phyloP scores from a whole-genome alignment of 2,329 filamentous ascomycete genomes.

The Phaeophleospora eucalypticola region DNA sequence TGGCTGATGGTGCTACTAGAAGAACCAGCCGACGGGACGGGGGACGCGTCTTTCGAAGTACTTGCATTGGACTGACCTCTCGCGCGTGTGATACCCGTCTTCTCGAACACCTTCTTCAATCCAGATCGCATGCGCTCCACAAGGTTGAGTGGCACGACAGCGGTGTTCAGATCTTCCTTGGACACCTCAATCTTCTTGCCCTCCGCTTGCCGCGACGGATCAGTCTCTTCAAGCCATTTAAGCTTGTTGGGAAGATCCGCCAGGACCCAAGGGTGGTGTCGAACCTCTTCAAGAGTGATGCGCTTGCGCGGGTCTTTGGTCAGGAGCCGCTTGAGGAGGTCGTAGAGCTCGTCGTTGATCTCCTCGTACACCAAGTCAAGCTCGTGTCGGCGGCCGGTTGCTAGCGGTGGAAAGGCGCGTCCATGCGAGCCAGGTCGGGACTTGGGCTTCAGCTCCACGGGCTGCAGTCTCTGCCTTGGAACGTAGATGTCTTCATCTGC shows the following conservation, averaged over 20 bases:
- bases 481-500: constrained; percentile 91
- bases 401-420: constrained; percentile 42
- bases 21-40: constrained; percentile 49
- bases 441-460: constrained; percentile 51
- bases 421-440: constrained; percentile 45
- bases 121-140: constrained; percentile 74
- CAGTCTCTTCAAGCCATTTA: constrained; percentile 90
- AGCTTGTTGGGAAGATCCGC: constrained; percentile 69
- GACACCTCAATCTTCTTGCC: constrained; percentile 90
- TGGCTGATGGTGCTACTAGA: constrained; percentile 54
- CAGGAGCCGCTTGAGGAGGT: constrained; percentile 75
- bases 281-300: constrained; percentile 86
- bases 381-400: constrained; percentile 67
- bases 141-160: constrained; percentile 84
- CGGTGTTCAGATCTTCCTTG: constrained; percentile 80
- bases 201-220: constrained; percentile 71
- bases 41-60: constrained; percentile 53
- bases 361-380: constrained; percentile 80
- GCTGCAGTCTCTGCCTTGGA: constrained; percentile 73
- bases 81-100: constrained; percentile 14
- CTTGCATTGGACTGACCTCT: constrained; percentile 53
- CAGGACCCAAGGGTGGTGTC: constrained; percentile 88
- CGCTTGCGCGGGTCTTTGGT: constrained; percentile 85
- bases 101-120: constrained; percentile 43
- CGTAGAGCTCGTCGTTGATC: constrained; percentile 72